These are phyloP conservation scores for Trichoderma gracile DNA, from an alignment of 2,329 filamentous ascomycete genomes.

Conservation along the genomic window DNA sequence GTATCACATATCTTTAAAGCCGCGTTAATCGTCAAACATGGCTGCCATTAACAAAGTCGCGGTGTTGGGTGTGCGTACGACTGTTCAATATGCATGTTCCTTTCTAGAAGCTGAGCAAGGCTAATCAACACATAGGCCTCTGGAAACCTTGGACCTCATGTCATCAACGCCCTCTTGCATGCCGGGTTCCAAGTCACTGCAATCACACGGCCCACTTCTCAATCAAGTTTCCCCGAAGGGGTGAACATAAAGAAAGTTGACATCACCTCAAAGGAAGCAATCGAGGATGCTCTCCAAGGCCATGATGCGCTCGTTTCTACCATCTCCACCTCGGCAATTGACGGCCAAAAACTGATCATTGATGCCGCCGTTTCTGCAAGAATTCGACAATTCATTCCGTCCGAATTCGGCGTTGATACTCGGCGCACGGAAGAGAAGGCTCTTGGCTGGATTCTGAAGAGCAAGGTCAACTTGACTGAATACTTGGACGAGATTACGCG, in stretches of 20 bases:
- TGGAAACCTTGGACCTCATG: neutral
- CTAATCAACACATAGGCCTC: neutral
- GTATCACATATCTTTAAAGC: too few species aligned
- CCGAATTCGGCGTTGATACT: neutral
- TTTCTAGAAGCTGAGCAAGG: neutral
- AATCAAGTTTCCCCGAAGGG: neutral
- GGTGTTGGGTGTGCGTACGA: neutral
- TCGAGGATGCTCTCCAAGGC: neutral
- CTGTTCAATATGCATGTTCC: neutral
- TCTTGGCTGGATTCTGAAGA: neutral
- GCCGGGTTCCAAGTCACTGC: neutral
- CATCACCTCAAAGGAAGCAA: conserved; percentile 1
- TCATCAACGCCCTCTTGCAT: neutral
- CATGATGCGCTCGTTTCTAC: conserved; percentile 13
- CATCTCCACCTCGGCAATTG: neutral
- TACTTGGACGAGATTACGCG: neutral
- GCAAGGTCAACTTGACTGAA: neutral
- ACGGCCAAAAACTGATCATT: neutral
- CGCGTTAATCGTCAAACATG: neutral
- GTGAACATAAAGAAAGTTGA: neutral
- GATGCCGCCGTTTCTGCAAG: conserved; percentile 8
- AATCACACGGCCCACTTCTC: neutral
- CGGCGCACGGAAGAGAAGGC: neutral
- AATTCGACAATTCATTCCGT: conserved; percentile 1
- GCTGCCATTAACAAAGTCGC: neutral